A percentile compares a stretch with the other conserved stretches of the same genome.
phyloP scores from a whole-genome alignment of 2,329 filamentous ascomycete species.

The Colletotrichum costaricense region DNA sequence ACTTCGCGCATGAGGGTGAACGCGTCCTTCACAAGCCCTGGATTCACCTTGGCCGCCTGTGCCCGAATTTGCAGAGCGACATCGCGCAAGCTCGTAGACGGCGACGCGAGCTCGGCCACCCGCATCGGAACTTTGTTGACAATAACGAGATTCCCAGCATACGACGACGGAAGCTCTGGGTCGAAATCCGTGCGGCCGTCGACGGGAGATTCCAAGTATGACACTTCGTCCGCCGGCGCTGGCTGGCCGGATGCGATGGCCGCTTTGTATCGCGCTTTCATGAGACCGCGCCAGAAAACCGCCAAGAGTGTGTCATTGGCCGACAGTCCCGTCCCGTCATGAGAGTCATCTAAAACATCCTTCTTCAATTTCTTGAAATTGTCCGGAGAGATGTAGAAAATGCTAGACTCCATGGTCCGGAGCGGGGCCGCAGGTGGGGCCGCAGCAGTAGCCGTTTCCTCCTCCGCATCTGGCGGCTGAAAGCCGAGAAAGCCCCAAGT shows the following conservation, averaged over 20 bases:
- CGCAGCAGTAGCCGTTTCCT: neutral
- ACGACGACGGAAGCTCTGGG: conserved; percentile 41
- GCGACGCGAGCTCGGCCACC: conserved; percentile 42
- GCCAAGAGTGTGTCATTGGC: conserved; percentile 53
- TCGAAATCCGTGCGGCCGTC: conserved; percentile 46
- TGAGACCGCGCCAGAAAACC: conserved; percentile 51
- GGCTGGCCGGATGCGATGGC: conserved; percentile 39
- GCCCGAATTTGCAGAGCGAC: conserved; percentile 42
- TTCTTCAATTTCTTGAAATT: conserved; percentile 44
- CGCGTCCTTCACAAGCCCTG: conserved; percentile 43
- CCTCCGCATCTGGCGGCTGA: conserved; percentile 24
- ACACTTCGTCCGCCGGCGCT: conserved; percentile 39
- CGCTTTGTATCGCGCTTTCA: conserved; percentile 48
- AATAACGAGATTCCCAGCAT: conserved; percentile 44
- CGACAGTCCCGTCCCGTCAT: conserved; percentile 42
- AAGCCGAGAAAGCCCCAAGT: conserved; percentile 42
- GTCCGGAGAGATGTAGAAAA: conserved; percentile 14
- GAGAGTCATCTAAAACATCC: conserved; percentile 41
- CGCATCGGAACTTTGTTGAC: conserved; percentile 42
- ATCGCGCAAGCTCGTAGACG: conserved; percentile 39
- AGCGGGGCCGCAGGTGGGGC: neutral
- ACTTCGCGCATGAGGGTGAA: conserved; percentile 42
- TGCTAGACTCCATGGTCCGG: conserved; percentile 13
- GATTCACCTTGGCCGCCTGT: conserved; percentile 40
- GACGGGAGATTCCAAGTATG: conserved; percentile 48